Conservation (phyloP, 2,329 filamentous ascomycete genomes). For the Pyricularia pennisetigena region DNA sequence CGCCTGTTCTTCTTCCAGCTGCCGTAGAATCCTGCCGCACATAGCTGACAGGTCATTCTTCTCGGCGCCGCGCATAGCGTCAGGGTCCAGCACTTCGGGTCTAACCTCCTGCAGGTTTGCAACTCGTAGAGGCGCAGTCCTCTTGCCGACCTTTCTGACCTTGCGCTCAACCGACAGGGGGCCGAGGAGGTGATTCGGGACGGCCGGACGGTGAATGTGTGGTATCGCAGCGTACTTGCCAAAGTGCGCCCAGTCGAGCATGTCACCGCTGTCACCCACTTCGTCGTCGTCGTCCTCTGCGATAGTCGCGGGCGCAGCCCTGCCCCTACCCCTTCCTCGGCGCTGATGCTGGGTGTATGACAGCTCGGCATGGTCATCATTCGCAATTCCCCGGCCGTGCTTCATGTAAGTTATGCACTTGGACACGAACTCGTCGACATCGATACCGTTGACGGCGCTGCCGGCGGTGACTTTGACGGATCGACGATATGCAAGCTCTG, state of each 20-base stretch:
- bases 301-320: constrained; percentile 17
- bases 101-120: constrained; percentile 60
- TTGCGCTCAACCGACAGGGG: constrained; percentile 86
- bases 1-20: constrained; percentile 42
- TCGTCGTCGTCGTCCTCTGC: constrained; percentile 51
- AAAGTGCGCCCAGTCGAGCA: constrained; percentile 77
- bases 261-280: constrained; percentile 61
- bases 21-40: constrained; percentile 58
- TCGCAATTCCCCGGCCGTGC: constrained; percentile 45
- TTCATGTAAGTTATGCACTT: constrained; percentile 88
- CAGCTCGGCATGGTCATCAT: constrained; percentile 39
- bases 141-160: constrained; percentile 57
- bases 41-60: constrained; percentile 71
- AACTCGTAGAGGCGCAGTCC: constrained; percentile 60
- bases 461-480: constrained; percentile 66
- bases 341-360: constrained; percentile 38
- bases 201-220: constrained; percentile 60
- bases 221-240: constrained; percentile 70
- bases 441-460: constrained; percentile 65
- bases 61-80: constrained; percentile 61
- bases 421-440: constrained; percentile 84
- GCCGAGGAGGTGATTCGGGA: constrained; percentile 78
- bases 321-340: constrained; percentile 25
- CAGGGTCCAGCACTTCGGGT: constrained; percentile 66
- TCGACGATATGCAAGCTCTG: constrained; percentile 72